These are phyloP conservation scores for Pseudomassariella vexata DNA, from an alignment of 2,329 filamentous ascomycete species.

Conservation along the genomic window DNA sequence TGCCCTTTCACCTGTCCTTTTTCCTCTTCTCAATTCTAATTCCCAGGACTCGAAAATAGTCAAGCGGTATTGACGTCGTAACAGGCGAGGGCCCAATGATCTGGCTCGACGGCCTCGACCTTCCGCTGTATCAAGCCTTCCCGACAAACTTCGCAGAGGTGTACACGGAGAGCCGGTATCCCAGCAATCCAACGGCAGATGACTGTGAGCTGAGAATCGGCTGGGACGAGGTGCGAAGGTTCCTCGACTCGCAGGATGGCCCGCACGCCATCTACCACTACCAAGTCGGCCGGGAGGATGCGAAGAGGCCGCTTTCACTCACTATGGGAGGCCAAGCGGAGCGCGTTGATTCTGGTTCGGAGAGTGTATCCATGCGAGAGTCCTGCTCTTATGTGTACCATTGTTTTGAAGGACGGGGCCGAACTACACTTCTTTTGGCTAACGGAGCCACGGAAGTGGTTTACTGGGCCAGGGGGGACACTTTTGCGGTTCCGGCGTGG, in stretches of 20 bases:
- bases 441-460: neutral
- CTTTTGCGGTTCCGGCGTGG: constrained; percentile 7
- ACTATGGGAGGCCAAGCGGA: constrained; percentile 5
- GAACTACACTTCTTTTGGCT: neutral
- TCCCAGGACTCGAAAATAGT: too few species aligned
- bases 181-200: constrained; percentile 2
- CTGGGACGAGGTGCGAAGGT: constrained; percentile 1
- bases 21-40: too few species aligned
- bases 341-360: neutral
- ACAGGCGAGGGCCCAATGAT: constrained; percentile 40
- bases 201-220: constrained; percentile 1
- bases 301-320: constrained; percentile 1
- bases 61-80: neutral
- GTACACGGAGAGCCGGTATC: constrained; percentile 15
- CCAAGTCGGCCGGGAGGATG: neutral
- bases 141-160: constrained; percentile 49
- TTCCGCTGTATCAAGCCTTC: constrained; percentile 43
- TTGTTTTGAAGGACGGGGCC: constrained; percentile 1
- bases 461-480: constrained; percentile 1
- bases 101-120: constrained; percentile 50
- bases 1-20: too few species aligned
- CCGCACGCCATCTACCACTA: constrained; percentile 6
- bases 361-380: neutral
- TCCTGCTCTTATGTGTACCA: constrained; percentile 5
- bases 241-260: neutral